Conservation (phyloP, 2,329 filamentous ascomycete species). For the Raffaelea albimanens region DNA sequence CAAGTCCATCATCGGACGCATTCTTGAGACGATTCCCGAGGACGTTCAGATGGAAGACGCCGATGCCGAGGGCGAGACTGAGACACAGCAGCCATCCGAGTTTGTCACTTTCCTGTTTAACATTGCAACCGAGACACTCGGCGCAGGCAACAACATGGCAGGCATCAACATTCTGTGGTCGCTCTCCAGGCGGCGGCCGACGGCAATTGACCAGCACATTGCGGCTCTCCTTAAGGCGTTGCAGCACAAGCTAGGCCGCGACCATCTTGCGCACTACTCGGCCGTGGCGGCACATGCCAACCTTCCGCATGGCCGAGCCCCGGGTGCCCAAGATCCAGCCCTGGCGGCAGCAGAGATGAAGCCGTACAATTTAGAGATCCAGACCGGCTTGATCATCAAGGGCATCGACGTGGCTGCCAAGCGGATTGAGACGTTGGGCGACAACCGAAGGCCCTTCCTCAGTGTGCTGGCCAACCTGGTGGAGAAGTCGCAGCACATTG, state of each 20-base stretch:
- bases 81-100: slow-evolving; percentile 67
- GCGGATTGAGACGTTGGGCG: slow-evolving; percentile 85
- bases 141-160: slow-evolving; percentile 70
- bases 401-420: slow-evolving; percentile 86
- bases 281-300: slow-evolving; percentile 35
- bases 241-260: slow-evolving; percentile 82
- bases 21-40: slow-evolving; percentile 83
- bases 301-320: slow-evolving; percentile 26
- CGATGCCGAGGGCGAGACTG: slow-evolving; percentile 76
- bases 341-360: slow-evolving; percentile 50
- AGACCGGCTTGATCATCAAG: slow-evolving; percentile 85
- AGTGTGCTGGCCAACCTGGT: slow-evolving; percentile 91
- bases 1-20: slow-evolving; percentile 65
- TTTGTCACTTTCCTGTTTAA: slow-evolving; percentile 76
- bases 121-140: slow-evolving; percentile 81
- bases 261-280: slow-evolving; percentile 75
- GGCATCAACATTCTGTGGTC: slow-evolving; percentile 93
- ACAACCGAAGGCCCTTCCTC: slow-evolving; percentile 85
- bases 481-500: slow-evolving; percentile 82
- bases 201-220: slow-evolving; percentile 85
- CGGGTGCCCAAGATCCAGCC: slow-evolving; percentile 38
- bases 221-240: slow-evolving; percentile 84
- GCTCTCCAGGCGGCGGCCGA: slow-evolving; percentile 72
- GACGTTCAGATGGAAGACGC: slow-evolving; percentile 64
- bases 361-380: slow-evolving; percentile 74